phyloP scores from a whole-genome alignment of 257 asterid genomes.

The Cinchona pubescens region DNA sequence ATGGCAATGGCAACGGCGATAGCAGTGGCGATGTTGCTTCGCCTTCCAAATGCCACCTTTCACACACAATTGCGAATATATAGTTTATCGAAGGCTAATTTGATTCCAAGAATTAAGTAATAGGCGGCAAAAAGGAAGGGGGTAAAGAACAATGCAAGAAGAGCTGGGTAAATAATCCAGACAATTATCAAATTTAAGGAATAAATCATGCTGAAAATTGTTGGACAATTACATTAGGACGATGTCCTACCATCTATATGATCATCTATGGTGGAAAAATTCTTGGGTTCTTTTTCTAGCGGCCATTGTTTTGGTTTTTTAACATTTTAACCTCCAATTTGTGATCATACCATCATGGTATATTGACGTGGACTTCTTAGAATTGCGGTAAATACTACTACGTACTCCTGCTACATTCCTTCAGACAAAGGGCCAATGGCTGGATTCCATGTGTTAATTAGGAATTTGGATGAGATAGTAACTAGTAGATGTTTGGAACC shows the following conservation, averaged over 20 bases:
- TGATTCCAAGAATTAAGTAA: conserved; percentile 5
- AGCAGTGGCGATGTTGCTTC: neutral
- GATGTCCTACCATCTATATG: neutral
- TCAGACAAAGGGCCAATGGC: too few relatives aligned
- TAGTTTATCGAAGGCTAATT: conserved; percentile 11
- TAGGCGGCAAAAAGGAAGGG: neutral
- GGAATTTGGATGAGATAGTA: too few relatives aligned
- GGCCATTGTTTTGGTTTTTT: neutral
- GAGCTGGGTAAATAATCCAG: conserved; percentile 12
- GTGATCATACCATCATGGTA: neutral
- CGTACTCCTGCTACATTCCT: too few relatives aligned
- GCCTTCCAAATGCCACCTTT: neutral
- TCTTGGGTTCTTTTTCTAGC: neutral
- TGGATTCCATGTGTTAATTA: neutral
- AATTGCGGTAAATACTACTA: neutral
- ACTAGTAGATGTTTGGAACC: too few relatives aligned
- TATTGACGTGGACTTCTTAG: too few relatives aligned
- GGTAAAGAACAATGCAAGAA: neutral
- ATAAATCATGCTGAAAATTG: conserved; percentile 1
- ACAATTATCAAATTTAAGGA: neutral
- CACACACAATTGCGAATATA: neutral
- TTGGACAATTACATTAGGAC: neutral
- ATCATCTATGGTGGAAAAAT: neutral
- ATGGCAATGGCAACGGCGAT: too few relatives aligned
- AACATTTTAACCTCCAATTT: neutral